Evolutionary conservation across 352 stramenopile genomes (phyloP), one percentile per base, ranked within the genome.

Genomic region (Phytophthora aleatoria): DNA sequence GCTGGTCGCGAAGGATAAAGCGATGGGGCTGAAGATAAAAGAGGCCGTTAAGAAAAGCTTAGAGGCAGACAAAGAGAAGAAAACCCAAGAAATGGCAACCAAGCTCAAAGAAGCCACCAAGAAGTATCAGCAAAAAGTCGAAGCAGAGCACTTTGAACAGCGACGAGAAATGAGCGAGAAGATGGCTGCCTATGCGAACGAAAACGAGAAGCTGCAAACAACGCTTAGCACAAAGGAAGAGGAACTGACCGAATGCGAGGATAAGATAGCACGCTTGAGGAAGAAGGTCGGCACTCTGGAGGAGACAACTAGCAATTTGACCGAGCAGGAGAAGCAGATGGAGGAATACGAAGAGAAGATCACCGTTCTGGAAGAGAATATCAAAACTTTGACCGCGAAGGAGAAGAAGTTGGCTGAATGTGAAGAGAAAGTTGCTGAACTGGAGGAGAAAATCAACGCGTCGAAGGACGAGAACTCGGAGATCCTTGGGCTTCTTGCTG

Each of bases 111-210:
- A 69, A 61, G 59, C 56, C 7, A 67, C 54, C 3, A 71, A 67
- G 36, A 68, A 76, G 49, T 70, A 69, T 41, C 56, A 74, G 42
- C 61, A 75, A 48, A 73, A 73, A 31, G 43, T 79, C n/a, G 64
- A 79, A 64, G 64, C 67, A 9, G 63, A 75, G 12, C 38, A 71
- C 45, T 69, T 64, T 45, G 72, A 80, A 28, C 60, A 73, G 50
- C 69, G 65, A 36, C 63, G 50, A 67, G 68, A 71, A 31, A 63
- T 74, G 65, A 77, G 69, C 36, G 65, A 77, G 26, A 74, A 72
- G 48, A 74, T 77, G 65, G 65, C 65, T n/a, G 65, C 58, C 0
- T 67, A 62, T 43, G 48, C 53, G 16, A 71, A 74, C 15, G 55
- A 75, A 31, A 77, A 69, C 30, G 61, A 70, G 38, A 64, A 66